Conservation (phyloP, 345 rosid genomes). For the Eucalyptus shirleyi region DNA sequence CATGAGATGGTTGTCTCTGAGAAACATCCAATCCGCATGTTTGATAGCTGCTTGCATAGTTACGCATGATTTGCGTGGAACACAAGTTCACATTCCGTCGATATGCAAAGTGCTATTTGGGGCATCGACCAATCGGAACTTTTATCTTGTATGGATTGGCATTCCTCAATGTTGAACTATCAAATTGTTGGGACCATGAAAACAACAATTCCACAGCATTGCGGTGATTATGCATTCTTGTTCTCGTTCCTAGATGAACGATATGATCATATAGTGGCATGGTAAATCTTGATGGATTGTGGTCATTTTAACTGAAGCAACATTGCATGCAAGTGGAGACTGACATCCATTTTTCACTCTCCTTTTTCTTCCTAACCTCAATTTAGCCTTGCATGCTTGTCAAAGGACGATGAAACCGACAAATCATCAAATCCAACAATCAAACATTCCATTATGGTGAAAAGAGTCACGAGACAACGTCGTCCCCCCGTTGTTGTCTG, state of each 20-base stretch:
- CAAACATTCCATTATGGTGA: not conserved
- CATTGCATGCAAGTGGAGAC: not conserved
- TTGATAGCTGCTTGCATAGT: not conserved
- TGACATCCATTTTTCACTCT: not conserved
- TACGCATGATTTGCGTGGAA: not conserved
- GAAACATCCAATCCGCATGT: not conserved
- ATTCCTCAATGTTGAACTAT: not conserved
- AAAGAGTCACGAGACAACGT: not conserved
- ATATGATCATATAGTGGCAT: not conserved
- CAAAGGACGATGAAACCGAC: not conserved
- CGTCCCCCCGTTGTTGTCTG: not conserved
- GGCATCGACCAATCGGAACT: not conserved
- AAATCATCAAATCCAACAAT: not conserved
- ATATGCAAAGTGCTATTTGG: not conserved
- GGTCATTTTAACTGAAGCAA: not conserved
- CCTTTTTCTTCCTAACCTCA: not conserved
- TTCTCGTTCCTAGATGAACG: not conserved
- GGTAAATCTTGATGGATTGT: not conserved
- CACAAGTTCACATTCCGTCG: not conserved
- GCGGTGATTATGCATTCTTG: not conserved
- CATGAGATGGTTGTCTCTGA: too few relatives aligned
- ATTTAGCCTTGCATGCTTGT: not conserved
- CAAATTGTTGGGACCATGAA: not conserved
- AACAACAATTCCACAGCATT: not conserved
- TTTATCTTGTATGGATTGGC: not conserved